Evolutionary conservation across 306 rosid genomes (phyloP), one percentile per base, ranked within the genome.

Genomic region (Psophocarpus tetragonolobus): DNA sequence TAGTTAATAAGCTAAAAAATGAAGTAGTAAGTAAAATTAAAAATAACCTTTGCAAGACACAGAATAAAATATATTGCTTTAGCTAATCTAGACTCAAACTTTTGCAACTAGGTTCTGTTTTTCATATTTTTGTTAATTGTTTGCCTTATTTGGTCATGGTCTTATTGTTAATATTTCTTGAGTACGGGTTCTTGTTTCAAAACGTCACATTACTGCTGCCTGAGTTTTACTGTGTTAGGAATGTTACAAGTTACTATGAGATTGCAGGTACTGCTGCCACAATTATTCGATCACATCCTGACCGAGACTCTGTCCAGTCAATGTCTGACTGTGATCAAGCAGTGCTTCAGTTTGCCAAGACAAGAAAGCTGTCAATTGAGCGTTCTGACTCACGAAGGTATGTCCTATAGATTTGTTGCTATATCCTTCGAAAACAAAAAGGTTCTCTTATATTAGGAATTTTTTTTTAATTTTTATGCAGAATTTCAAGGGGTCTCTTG

Each of bases 341-440:
- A 4, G 69, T 85, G 82, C 87, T 90, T 41, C 92, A 82, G 70
- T 92, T 90, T 29, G 92, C 91, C 35, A 92, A 90, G 91, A 87
- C 94, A 10, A 90, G 96, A 77, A 92, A 90, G 84, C 82, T 90
- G 61, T 90, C 97, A 9, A 58, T 87, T 15, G 96, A 92, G 71
- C 93, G 85, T 57, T 84, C 96, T 39, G 96, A 92, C 73, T 84
- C 94, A 30, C 89, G 94, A 79, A 87, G 89, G 97, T 92, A 87
- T 83, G 88, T 48, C 36, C 44, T 61, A 26, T 65, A 47, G 58
- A 23, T 73, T 65, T 20, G 42, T 60, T 73, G 50, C 54, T 71
- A n/a, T 54, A 44, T 64, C 51, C 61, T 44, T 53, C 17, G 62
- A 45, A 75, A 44, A 44, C 61, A 44, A n/a, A 15, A 5, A 6